Evolutionary conservation across 2,329 filamentous ascomycete genomes (phyloP), one percentile per base, ranked within the genome.

Genomic region (Fusarium secorum): DNA sequence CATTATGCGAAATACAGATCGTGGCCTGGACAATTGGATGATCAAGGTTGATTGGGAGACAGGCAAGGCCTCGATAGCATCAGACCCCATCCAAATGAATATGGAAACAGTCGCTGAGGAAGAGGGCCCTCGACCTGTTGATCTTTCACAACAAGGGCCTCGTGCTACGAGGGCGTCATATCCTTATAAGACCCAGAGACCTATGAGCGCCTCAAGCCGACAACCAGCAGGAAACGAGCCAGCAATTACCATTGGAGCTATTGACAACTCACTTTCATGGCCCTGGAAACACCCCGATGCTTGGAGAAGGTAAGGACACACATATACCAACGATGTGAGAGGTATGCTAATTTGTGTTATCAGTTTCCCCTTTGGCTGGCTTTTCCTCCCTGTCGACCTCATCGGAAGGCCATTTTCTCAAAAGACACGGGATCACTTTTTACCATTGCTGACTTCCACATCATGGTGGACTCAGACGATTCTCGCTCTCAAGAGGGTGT

Each of bases 1-100:
- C 79, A 97, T 99, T 70, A 99, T 99, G 96, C 90, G 96, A 63
- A 99, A 99, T 78, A 99, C 96, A 4, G 96, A 99, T 79, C 89
- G 96, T 81, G 96, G 96, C 4, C 85, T 98, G 61, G 96, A 99
- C 79, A 99, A 99, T 76, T 99, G 96, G 96, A 99, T 99, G 96
- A 94, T 99, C 78, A 96, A 94, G 80, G 93, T 99, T 35, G 95
- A 99, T 80, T 93, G 90, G 86, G 88, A 94, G 74, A 90, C 88
- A 5, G 90, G 96, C 76, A 88, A 92, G 75, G 95, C 96, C 17
- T 93, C 92, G 11, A 93, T 99, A 71, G 91, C 92, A 20, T 94
- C 94, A 1, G 94, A 98, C 66, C 93, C 95, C 15, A 83, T 88
- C 46, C 87, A 88, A 32, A 81, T 97, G 85, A 77, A 93, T 85